Evolutionary conservation across 169 alveolate genomes (phyloP).

Genomic region (Eimeria zaria): DNA sequence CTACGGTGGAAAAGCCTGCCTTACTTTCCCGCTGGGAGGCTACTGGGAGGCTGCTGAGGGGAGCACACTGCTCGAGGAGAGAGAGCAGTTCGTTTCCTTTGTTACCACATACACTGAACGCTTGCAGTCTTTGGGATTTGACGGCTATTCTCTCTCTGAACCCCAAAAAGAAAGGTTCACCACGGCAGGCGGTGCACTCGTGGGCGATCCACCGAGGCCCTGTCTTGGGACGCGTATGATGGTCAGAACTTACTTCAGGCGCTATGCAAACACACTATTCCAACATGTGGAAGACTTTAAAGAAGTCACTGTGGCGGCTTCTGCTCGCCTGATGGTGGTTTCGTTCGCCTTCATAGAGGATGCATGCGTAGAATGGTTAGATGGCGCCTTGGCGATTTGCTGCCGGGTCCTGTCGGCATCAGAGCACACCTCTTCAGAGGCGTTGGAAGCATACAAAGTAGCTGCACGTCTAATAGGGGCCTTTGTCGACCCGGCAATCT

Average conservation of each 20-base stretch:
- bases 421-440: background rate
- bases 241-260: conserved; percentile 91
- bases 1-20: conserved; percentile 80
- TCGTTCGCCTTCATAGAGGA: conserved; percentile 78
- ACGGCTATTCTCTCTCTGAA: conserved; percentile 16
- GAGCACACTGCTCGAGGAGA: background rate
- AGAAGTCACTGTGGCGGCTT: conserved; percentile 65
- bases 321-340: conserved; percentile 78
- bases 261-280: conserved; percentile 88
- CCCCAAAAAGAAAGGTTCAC: background rate
- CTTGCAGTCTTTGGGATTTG: conserved; percentile 37
- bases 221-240: conserved; percentile 94
- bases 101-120: conserved; percentile 33
- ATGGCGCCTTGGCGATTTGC: conserved; percentile 27
- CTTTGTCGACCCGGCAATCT: conserved; percentile 41
- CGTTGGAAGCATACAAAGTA: conserved; percentile 18
- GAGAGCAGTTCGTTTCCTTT: conserved; percentile 16
- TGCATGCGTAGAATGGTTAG: conserved; percentile 76
- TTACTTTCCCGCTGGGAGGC: conserved; percentile 80
- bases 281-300: conserved; percentile 81
- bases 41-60: conserved; percentile 14
- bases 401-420: background rate
- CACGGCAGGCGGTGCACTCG: conserved; percentile 14
- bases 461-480: conserved; percentile 35
- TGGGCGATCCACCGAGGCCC: conserved; percentile 88